Evolutionary conservation across 805 yeast genomes (phyloP), one percentile per base, ranked within the genome.

Genomic region (Isabelozyma rhagii): DNA sequence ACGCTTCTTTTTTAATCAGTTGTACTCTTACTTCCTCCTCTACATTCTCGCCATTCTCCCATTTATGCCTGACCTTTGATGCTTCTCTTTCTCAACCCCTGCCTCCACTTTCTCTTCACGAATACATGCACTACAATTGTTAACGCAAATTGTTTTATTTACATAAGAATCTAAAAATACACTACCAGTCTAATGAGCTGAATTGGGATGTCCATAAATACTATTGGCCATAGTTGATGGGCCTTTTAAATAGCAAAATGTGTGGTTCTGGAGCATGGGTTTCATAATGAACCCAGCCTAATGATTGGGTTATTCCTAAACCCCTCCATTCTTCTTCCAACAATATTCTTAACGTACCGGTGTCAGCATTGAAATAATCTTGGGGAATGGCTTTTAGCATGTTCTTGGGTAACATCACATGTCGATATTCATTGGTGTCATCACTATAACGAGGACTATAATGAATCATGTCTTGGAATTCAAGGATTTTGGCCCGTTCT

Each of bases 191-290:
- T 31, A 13, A 31, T 31, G n/a, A 13, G 8, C 36, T 31, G 36
- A 8, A 8, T 31, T 13, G 7, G 36, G 36, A 31, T 31, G 36
- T 10, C 36, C 36, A 31, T 8, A 31, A 31, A 31, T 31, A 17
- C 52, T 59, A 72, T 58, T 69, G 75, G 45, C 74, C 85, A 55
- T 74, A 81, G 58, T 80, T 79, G 41, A 81, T 73, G 15, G 88
- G 81, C 61, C 92, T 79, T 69, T 76, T 78, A 61, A 94, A 94
- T 52, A 94, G 76, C 53, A 94, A 74, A 52, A 94, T 94, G 65
- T 94, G 99, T 25, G 99, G 99, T 69, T 94, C 99, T 42, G 99
- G 99, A 1, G 98, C 79, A 67, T 94, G 99, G 41, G 97, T 92
- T 62, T 94, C 99, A 64, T 93, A 94, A 68, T 94, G 99, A 48